Conservation (phyloP, 2,329 filamentous ascomycete genomes). For the Fusarium tuaranense region DNA sequence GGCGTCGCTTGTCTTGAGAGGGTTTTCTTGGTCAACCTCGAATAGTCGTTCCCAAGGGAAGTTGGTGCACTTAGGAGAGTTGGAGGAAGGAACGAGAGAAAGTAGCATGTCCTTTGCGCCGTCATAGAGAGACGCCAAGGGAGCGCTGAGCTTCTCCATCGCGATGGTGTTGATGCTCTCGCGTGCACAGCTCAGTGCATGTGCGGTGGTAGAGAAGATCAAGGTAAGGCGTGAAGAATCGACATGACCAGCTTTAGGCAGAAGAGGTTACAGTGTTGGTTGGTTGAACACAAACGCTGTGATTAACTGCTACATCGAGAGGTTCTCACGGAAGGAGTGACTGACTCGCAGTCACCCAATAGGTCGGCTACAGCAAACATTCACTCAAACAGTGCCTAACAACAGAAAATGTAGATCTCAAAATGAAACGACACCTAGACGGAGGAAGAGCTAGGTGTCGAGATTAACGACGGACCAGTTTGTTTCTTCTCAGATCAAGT, state of each 20-base stretch:
- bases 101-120: not conserved
- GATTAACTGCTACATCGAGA: not conserved
- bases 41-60: not conserved
- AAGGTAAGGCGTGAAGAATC: not conserved
- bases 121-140: not conserved
- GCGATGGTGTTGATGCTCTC: not conserved
- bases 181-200: not conserved
- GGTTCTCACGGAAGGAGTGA: not conserved
- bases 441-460: constrained; percentile 58
- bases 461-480: constrained; percentile 68
- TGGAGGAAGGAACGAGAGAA: not conserved
- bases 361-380: not conserved
- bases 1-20: not conserved
- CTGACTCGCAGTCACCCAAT: not conserved
- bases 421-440: constrained; percentile 69
- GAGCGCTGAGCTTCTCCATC: not conserved
- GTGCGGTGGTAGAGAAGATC: not conserved
- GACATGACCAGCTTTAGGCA: not conserved
- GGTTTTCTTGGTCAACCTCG: not conserved
- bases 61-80: not conserved
- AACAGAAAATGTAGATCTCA: constrained; percentile 64
- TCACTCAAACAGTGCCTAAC: not conserved
- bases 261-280: not conserved
- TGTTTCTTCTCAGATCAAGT: constrained; percentile 59
- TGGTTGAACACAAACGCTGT: not conserved